Evolutionary conservation across 371 early-diverging fungal genomes (phyloP).

Genomic region (Mortierella sp.): DNA sequence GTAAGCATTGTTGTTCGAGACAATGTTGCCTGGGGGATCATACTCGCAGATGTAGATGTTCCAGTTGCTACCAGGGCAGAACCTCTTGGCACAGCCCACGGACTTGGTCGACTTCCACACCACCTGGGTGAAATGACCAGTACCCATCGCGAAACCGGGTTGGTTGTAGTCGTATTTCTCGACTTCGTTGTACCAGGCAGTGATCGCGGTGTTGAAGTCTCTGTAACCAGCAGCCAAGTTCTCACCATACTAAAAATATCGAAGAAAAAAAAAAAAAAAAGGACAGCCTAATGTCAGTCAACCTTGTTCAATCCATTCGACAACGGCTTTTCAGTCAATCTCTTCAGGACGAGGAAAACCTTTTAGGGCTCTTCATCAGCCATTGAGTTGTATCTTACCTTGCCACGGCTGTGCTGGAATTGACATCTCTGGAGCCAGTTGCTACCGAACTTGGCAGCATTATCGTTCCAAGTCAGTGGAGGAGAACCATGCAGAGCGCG

Average conservation of each 20-base stretch:
- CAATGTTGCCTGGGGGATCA: constrained; percentile 3
- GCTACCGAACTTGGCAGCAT: constrained; percentile 58
- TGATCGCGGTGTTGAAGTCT: constrained; percentile 43
- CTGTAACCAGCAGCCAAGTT: constrained; percentile 59
- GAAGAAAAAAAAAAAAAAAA: constrained; percentile 5
- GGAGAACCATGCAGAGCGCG: constrained; percentile 59
- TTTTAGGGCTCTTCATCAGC: background rate
- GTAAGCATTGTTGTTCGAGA: background rate
- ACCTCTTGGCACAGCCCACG: constrained; percentile 62
- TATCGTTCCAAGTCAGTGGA: constrained; percentile 57
- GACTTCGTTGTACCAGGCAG: constrained; percentile 61
- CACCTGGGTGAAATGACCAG: constrained; percentile 53
- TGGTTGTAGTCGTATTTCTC: constrained; percentile 54
- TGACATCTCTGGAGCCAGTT: constrained; percentile 57
- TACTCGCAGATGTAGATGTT: constrained; percentile 9
- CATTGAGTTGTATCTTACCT: constrained; percentile 7
- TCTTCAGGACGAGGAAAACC: no score
- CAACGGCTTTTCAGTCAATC: no score
- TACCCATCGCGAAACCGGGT: constrained; percentile 50
- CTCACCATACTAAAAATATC: constrained; percentile 51
- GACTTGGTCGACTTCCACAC: constrained; percentile 63
- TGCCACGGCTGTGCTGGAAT: constrained; percentile 55
- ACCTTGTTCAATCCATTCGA: background rate
- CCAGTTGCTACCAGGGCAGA: constrained; percentile 39
- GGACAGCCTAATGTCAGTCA: constrained; percentile 7